A percentile compares a stretch with the other conserved stretches of the same genome.
These are phyloP conservation scores for Taiozyma sp. DNA, from an alignment of 1,139 yeast genomes.

Conservation along the genomic window DNA sequence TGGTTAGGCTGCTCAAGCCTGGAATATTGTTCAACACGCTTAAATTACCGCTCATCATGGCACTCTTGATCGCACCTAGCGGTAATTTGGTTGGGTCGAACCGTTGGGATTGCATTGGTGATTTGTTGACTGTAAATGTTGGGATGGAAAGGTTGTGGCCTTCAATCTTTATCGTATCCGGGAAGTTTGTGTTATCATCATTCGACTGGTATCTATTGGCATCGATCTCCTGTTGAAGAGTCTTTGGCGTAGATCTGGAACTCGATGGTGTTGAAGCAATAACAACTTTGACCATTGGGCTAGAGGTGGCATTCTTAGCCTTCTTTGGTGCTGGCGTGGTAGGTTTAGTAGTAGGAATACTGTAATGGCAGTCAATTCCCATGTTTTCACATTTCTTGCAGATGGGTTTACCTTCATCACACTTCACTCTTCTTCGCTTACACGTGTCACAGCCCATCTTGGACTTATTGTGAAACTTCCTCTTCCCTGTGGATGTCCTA, in stretches of 20 bases:
- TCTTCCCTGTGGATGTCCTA: slow-evolving; percentile 40
- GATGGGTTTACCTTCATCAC: slow-evolving; percentile 81
- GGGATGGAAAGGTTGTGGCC: slow-evolving; percentile 5
- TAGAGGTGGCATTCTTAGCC: neutral
- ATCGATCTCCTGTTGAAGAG: slow-evolving; percentile 5
- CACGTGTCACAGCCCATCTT: slow-evolving; percentile 88
- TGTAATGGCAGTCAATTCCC: slow-evolving; percentile 70
- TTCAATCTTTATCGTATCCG: neutral
- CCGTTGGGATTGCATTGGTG: neutral
- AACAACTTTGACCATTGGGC: neutral
- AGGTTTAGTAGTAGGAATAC: slow-evolving; percentile 17
- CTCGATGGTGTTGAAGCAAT: neutral
- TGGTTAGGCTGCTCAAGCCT: neutral
- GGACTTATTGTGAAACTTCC: slow-evolving; percentile 83
- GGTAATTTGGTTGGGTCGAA: neutral
- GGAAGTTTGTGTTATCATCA: neutral
- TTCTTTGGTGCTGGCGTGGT: neutral
- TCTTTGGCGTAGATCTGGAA: neutral
- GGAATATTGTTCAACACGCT: neutral
- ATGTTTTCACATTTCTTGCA: slow-evolving; percentile 78
- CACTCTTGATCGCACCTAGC: neutral
- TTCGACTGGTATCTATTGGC: neutral
- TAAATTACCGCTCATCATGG: neutral
- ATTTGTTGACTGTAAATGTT: slow-evolving; percentile 3
- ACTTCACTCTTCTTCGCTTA: slow-evolving; percentile 82